Evolutionary conservation across 768 basidiomycete genomes (phyloP).

Genomic region (Naganishia vishniacii): DNA sequence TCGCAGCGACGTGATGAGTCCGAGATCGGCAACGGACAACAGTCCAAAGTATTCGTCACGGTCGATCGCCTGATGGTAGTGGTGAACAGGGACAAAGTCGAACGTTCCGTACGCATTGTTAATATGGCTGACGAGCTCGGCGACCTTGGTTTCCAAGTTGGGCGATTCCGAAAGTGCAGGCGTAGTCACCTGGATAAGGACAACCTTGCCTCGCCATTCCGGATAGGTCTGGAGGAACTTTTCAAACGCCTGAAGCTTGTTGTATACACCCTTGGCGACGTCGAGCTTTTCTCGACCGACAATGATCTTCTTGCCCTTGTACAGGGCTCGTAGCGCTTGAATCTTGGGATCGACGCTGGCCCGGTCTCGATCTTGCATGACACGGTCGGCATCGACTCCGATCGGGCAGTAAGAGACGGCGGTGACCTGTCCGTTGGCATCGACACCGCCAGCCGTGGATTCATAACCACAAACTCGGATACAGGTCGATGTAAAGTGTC

Average conservation of each 20-base stretch:
- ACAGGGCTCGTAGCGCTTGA: slow-evolving; percentile 71
- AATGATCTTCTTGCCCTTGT: slow-evolving; percentile 97
- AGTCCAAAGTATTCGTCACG: slow-evolving; percentile 98
- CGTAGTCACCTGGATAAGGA: slow-evolving; percentile 75
- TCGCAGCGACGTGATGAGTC: slow-evolving; percentile 86
- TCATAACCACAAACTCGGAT: slow-evolving; percentile 96
- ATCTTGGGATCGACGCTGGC: slow-evolving; percentile 87
- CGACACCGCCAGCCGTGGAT: slow-evolving; percentile 63
- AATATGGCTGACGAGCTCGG: slow-evolving; percentile 87
- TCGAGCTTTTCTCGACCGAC: slow-evolving; percentile 96
- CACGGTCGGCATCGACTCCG: slow-evolving; percentile 86
- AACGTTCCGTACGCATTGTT: slow-evolving; percentile 91
- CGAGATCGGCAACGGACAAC: slow-evolving; percentile 84
- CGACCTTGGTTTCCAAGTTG: slow-evolving; percentile 86
- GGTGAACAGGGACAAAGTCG: slow-evolving; percentile 94
- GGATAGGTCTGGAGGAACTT: slow-evolving; percentile 89
- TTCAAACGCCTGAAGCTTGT: slow-evolving; percentile 96
- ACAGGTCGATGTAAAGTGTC: slow-evolving; percentile 91
- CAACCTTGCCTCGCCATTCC: slow-evolving; percentile 80
- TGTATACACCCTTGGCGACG: slow-evolving; percentile 94
- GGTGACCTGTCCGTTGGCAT: slow-evolving; percentile 78
- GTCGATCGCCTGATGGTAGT: slow-evolving; percentile 96
- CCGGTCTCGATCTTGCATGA: slow-evolving; percentile 70
- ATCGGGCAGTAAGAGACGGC: slow-evolving; percentile 86
- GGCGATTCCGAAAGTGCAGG: slow-evolving; percentile 87